Percentiles rank a stretch among this genome's conserved stretches.
phyloP scores from a whole-genome alignment of 257 asterid species.

The Jacaranda copaia region DNA sequence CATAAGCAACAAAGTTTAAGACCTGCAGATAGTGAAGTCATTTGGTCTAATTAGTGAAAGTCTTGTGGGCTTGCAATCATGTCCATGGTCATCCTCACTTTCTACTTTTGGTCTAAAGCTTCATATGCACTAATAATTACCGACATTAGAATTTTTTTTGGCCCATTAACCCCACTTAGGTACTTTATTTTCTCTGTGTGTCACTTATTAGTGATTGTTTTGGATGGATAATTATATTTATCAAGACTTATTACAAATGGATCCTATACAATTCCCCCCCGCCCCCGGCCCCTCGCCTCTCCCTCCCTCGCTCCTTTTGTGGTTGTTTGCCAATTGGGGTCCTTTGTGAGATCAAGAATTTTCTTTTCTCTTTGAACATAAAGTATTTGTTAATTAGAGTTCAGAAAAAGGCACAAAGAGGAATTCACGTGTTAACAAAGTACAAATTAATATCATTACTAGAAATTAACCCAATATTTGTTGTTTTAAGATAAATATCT shows the following conservation, averaged over 20 bases:
- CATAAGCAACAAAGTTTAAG: slow-evolving; percentile 25
- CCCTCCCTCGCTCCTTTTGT: no score
- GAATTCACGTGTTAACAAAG: not conserved
- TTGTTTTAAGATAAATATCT: no score
- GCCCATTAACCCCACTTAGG: slow-evolving; percentile 1
- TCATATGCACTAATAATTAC: slow-evolving; percentile 17
- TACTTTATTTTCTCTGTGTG: no score
- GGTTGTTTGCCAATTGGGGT: no score
- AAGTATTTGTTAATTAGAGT: not conserved
- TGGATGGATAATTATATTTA: no score
- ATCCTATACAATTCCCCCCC: no score
- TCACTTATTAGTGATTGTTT: not conserved
- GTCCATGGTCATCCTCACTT: not conserved
- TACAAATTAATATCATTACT: not conserved
- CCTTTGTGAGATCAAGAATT: no score
- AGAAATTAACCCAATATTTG: not conserved
- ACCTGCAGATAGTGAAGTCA: not conserved
- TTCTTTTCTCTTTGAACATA: not conserved
- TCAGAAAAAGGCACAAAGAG: not conserved
- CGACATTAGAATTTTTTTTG: not conserved
- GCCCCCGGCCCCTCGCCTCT: no score
- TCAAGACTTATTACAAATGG: no score
- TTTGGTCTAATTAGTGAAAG: not conserved
- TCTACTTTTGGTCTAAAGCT: slow-evolving; percentile 27
- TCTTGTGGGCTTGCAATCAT: slow-evolving; percentile 17